Evolutionary conservation across 345 rosid species (phyloP), one percentile per base, ranked within the genome.

Genomic region (Cardamine resedifolia): DNA sequence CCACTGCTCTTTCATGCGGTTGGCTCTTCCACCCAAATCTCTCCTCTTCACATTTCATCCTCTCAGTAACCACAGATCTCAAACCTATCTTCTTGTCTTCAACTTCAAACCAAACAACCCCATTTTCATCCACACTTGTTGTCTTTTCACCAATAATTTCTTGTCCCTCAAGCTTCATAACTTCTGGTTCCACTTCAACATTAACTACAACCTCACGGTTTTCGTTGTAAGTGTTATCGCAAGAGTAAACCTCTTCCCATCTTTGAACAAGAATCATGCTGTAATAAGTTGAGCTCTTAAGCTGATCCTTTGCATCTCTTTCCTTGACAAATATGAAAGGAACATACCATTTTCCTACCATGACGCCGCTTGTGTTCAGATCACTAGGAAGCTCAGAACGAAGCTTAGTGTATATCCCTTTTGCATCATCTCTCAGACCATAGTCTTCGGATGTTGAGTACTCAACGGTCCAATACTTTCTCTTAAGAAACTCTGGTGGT

Each of bases 291-390:
- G 93, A 77, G n/a, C 7, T 77, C 61, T 52, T 74, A 44, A 84
- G 58, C 39, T 87, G 92, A 11, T 87, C 73, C 53, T 73, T 72
- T 19, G 68, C 39, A 3, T 38, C 41, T 49, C 53, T 66, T 14
- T 90, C 96, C 34, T 63, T 86, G 10, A 88, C 59, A 20, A 86
- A 86, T 76, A 90, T 60, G 76, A 86, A 90, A 16, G 91, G 96
- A 16, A 84, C 86, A 31, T 85, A 90, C 96, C 91, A 90, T 56
- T 71, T 83, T 12, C 91, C 96, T 6, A 86, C 84, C 6, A 61
- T 60, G 18, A 70, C 60, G 43, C 55, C n/a, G n/a, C n/a, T 14
- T 41, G 82, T 79, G 16, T 60, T 60, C 8, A 52, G 45, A 41
- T 11, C 34, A 56, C 63, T 70, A 3, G 91, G 90, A 65, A 86